phyloP scores from a whole-genome alignment of 345 rosid species.

The Lenwebbia sp. region DNA sequence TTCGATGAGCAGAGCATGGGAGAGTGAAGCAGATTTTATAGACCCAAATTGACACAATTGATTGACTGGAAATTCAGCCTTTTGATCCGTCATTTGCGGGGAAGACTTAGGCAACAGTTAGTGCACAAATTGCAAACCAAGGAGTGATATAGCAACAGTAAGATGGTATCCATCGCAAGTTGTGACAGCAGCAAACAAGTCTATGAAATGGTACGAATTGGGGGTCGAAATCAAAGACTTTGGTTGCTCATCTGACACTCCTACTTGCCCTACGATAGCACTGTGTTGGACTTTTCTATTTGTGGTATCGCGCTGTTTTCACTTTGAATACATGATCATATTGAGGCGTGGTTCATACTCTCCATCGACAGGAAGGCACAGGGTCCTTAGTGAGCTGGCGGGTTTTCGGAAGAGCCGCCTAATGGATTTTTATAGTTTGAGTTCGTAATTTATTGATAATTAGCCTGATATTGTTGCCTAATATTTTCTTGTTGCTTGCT shows the following conservation, averaged over 20 bases:
- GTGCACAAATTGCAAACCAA: background rate
- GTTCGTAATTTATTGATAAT: no score
- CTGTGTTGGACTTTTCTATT: background rate
- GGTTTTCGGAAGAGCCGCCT: no score
- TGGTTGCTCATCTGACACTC: background rate
- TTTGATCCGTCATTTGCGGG: no score
- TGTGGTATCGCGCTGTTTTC: background rate
- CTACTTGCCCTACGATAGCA: fast-evolving
- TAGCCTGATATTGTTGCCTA: background rate
- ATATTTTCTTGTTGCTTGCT: background rate
- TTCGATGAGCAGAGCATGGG: background rate
- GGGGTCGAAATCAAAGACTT: background rate
- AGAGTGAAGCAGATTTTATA: no score
- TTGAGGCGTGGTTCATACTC: no score
- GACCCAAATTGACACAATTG: background rate
- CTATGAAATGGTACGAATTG: background rate
- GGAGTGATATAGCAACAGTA: background rate
- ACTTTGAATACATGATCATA: background rate
- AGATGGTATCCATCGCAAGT: background rate
- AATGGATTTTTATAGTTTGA: no score
- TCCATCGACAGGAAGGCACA: no score
- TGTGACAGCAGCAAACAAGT: background rate
- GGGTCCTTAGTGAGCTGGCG: no score
- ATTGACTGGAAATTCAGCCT: no score
- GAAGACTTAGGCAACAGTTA: no score